A percentile compares a stretch with the other conserved stretches of the same genome.
These are phyloP conservation scores for Termitomyces titanicus DNA, from an alignment of 768 basidiomycete genomes.

Conservation along the genomic window DNA sequence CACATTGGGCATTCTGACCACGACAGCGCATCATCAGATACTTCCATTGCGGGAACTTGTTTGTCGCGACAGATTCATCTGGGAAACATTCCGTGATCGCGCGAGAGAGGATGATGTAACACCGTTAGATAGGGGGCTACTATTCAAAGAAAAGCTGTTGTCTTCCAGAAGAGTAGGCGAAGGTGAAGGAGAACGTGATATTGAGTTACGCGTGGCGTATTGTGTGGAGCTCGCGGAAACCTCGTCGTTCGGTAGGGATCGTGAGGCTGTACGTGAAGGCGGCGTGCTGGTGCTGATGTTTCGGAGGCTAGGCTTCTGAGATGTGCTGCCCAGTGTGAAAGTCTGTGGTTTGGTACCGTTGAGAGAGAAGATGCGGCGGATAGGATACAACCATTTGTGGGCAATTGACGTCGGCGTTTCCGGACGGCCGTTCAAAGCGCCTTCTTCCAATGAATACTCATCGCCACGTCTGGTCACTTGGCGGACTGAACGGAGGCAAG, in stretches of 20 bases:
- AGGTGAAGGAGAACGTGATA: conserved; percentile 48
- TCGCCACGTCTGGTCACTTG: conserved; percentile 32
- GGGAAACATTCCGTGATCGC: conserved; percentile 66
- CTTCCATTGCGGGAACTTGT: neutral
- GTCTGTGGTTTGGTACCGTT: conserved; percentile 23
- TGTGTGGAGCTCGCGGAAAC: conserved; percentile 34
- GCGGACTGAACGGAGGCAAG: conserved; percentile 42
- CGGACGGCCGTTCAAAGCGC: conserved; percentile 27
- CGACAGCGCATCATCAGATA: neutral
- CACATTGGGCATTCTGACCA: neutral
- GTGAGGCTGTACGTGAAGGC: conserved; percentile 31
- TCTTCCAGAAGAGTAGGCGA: conserved; percentile 38
- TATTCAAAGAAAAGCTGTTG: conserved; percentile 15
- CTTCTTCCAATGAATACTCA: conserved; percentile 51
- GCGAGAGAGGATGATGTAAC: conserved; percentile 35
- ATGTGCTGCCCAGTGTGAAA: conserved; percentile 19
- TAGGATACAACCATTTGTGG: conserved; percentile 28
- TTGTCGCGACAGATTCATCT: conserved; percentile 56
- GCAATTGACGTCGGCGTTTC: conserved; percentile 30
- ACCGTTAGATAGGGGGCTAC: conserved; percentile 22
- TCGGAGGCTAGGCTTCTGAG: conserved; percentile 24
- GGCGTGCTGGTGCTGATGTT: conserved; percentile 16
- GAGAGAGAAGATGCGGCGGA: conserved; percentile 31
- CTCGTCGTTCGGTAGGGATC: conserved; percentile 29
- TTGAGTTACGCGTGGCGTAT: conserved; percentile 27